Conservation (phyloP, 352 stramenopile species). For the Ochromonadaceae sp. region DNA sequence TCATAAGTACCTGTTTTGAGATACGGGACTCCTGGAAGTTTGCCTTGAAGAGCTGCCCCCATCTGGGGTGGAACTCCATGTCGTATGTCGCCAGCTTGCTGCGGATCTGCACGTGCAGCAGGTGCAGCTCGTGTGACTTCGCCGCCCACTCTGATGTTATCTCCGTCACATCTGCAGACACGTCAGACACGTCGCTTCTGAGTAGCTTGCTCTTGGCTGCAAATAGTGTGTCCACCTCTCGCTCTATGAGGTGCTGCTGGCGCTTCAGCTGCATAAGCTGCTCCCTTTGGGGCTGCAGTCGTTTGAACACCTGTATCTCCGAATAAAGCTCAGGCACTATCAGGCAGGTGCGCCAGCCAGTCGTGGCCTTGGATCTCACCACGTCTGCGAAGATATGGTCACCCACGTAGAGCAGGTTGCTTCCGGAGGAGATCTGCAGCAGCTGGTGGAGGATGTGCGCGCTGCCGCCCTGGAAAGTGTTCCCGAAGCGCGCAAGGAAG, state of each 20-base stretch:
- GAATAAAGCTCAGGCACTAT: conserved; percentile 59
- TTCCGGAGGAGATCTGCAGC: conserved; percentile 39
- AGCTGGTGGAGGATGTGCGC: conserved; percentile 50
- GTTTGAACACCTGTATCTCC: conserved; percentile 40
- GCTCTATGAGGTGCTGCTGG: conserved; percentile 22
- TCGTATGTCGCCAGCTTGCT: too few relatives aligned
- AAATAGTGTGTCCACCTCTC: neutral
- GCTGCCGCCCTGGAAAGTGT: conserved; percentile 59
- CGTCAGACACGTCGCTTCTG: too few relatives aligned
- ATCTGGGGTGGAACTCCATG: conserved; percentile 51
- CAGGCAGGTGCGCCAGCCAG: conserved; percentile 59
- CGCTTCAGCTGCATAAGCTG: conserved; percentile 14
- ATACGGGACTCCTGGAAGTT: conserved; percentile 60
- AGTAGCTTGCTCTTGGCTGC: neutral
- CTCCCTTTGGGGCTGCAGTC: conserved; percentile 18
- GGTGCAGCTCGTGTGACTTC: conserved; percentile 34
- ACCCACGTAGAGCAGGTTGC: conserved; percentile 59
- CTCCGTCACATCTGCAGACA: too few relatives aligned
- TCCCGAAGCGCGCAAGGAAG: conserved; percentile 36
- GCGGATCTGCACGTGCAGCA: too few relatives aligned
- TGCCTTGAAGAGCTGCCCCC: conserved; percentile 57
- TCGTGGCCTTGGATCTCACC: conserved; percentile 50
- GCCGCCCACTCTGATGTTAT: too few relatives aligned
- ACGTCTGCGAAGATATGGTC: conserved; percentile 66
- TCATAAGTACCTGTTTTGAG: conserved; percentile 41